These are phyloP conservation scores for Paramyrothecium roridum DNA, from an alignment of 2,329 filamentous ascomycete genomes.

Conservation along the genomic window DNA sequence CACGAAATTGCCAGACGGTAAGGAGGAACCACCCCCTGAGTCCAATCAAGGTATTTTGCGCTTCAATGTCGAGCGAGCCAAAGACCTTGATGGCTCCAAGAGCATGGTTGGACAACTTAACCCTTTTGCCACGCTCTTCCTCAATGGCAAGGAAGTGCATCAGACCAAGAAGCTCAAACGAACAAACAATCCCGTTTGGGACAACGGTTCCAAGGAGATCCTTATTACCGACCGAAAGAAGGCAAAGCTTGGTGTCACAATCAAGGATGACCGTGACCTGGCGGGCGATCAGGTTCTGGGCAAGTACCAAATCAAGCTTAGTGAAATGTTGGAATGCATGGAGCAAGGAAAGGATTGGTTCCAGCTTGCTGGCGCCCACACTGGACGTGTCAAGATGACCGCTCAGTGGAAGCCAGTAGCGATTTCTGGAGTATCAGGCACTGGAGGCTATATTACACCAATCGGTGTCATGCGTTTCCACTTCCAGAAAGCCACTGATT, in stretches of 20 bases:
- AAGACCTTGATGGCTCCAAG: conserved; percentile 90
- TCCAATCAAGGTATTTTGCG: conserved; percentile 91
- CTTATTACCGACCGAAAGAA: conserved; percentile 91
- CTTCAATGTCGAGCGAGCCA: conserved; percentile 92
- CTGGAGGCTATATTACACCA: conserved; percentile 86
- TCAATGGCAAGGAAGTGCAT: conserved; percentile 91
- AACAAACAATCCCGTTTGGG: conserved; percentile 96
- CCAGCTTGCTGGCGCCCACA: conserved; percentile 75
- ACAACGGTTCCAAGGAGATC: conserved; percentile 88
- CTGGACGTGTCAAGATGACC: conserved; percentile 84
- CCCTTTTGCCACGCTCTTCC: conserved; percentile 81
- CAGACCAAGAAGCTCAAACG: conserved; percentile 90
- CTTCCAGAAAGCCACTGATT: conserved; percentile 75
- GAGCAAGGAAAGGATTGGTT: conserved; percentile 96
- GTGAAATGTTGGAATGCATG: conserved; percentile 88
- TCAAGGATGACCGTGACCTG: conserved; percentile 94
- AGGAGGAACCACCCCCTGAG: conserved; percentile 75
- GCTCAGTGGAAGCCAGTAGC: conserved; percentile 95
- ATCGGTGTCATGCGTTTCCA: conserved; percentile 95
- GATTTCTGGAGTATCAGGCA: conserved; percentile 74
- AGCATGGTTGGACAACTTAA: conserved; percentile 88
- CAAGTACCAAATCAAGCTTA: conserved; percentile 91
- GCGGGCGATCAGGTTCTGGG: conserved; percentile 79
- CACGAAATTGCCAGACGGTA: conserved; percentile 71
- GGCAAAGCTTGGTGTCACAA: conserved; percentile 83